phyloP scores from a whole-genome alignment of 2,329 filamentous ascomycete species.

The Alternaria brassicae region DNA sequence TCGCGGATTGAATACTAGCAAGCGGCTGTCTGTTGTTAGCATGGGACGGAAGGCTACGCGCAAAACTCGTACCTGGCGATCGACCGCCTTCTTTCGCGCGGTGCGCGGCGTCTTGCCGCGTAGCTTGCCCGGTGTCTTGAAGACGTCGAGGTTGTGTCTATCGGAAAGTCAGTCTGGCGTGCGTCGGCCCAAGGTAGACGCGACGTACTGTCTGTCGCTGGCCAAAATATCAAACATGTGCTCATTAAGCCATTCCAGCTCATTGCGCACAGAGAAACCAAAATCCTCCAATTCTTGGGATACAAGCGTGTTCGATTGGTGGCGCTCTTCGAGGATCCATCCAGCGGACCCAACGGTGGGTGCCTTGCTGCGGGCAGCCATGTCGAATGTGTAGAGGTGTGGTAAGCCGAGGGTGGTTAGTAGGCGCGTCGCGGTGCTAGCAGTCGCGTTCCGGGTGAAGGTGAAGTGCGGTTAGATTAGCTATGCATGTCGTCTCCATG shows the following conservation, averaged over 20 bases:
- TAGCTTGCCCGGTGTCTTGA: conserved; percentile 88
- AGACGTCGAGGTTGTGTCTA: conserved; percentile 92
- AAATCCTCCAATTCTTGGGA: conserved; percentile 91
- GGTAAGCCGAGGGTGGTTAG: conserved; percentile 10
- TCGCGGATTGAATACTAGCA: conserved; percentile 57
- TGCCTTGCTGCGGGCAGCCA: conserved; percentile 46
- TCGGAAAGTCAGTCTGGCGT: conserved; percentile 30
- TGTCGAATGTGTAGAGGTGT: conserved; percentile 22
- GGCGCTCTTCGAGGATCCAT: conserved; percentile 87
- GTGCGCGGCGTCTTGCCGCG: conserved; percentile 82
- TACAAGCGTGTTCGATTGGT: conserved; percentile 76
- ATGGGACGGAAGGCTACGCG: conserved; percentile 51
- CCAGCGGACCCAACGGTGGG: conserved; percentile 76
- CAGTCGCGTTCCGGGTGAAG: conserved; percentile 20
- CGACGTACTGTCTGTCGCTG: conserved; percentile 80
- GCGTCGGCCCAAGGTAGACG: conserved; percentile 12
- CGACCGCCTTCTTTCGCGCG: conserved; percentile 64
- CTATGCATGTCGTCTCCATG: conserved; percentile 28
- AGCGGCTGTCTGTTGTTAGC: conserved; percentile 52
- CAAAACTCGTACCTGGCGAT: conserved; percentile 69
- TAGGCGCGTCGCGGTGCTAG: conserved; percentile 35
- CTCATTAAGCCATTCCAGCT: conserved; percentile 97
- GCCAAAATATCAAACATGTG: conserved; percentile 96
- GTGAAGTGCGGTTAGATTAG: conserved; percentile 16
- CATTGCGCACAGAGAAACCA: conserved; percentile 87